Conservation (phyloP, 169 alveolate genomes). For the Plasmodium relictum region DNA sequence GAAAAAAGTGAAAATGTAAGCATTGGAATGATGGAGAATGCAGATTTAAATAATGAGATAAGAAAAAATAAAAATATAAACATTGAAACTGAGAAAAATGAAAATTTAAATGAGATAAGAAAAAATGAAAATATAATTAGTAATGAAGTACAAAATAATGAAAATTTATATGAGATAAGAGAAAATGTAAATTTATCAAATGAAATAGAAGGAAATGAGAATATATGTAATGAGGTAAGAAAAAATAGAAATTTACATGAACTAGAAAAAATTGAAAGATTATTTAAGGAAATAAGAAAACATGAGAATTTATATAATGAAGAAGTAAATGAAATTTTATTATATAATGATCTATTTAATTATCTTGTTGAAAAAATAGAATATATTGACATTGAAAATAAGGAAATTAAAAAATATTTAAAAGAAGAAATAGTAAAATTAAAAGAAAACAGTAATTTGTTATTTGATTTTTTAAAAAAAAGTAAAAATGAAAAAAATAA, state of each 20-base stretch:
- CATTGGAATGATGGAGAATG: not conserved
- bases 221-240: not conserved
- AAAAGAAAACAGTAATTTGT: conserved; percentile 35
- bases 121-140: not conserved
- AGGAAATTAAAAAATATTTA: conserved; percentile 6
- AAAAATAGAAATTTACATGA: not conserved
- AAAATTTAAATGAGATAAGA: not conserved
- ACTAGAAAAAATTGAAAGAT: conserved; percentile 23
- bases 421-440: conserved; percentile 63
- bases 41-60: not conserved
- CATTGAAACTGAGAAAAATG: not conserved
- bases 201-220: not conserved
- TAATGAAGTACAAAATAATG: not conserved
- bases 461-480: conserved; percentile 13
- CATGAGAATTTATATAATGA: conserved; percentile 34
- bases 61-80: not conserved
- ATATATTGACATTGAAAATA: conserved; percentile 13
- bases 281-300: conserved; percentile 49
- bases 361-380: conserved; percentile 23
- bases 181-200: not conserved
- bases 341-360: conserved; percentile 27
- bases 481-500: conserved; percentile 33
- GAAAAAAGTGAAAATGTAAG: not conserved
- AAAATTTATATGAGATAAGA: not conserved
- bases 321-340: conserved; percentile 2